Base-by-base conservation (phyloP, 1,284 basidiomycete species). In the Tausonia pullulans region DNA sequence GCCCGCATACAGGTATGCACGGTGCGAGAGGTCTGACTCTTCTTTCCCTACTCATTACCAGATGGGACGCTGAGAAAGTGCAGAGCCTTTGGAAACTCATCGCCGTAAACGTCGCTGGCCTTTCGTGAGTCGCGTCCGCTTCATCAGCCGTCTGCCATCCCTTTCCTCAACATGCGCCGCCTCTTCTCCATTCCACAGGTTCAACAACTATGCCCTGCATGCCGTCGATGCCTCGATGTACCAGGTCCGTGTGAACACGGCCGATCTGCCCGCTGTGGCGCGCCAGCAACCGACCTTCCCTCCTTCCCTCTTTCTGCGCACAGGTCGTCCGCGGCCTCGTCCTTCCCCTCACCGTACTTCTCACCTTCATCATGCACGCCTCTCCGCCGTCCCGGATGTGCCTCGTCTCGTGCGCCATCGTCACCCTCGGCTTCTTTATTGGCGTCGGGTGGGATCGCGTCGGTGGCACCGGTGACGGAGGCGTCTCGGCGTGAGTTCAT, bases 1-100 rank as follows among this genome's bases (percentile, higher is more conserved):
- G 27, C 27, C 27, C 27, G 27, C 27, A 27, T 27, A 27, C 27
- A 27, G 27, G 27, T 27, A 27, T 27, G 27, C 27, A 27, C 27
- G 27, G 27, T 27, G 27, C 27, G 27, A 27, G 27, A 27, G 27
- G 27, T 27, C 27, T 27, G 27, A 27, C 27, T 4, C 56, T 40
- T 41, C 45, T 49, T 46, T 39, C 13, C 11, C 39, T 13, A 4
- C 16, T 8, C 13, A 10, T 40, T 11, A 27, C n/a, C 40, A 55
- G 53, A 40, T 62, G 90, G n/a, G 86, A 88, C 27, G 74, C 91
- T 0, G 87, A 89, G 67, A 77, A 80, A 5, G 79, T 88, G 46
- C 90, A 90, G 75, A 89, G 88, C 73, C 73, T 92, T 54, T 79
- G 87, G 64, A 74, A 69, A 60, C 62, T 73, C 16, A 64, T 68